phyloP scores from a whole-genome alignment of 495 filamentous ascomycete species.

The Aspergillus affinis region DNA sequence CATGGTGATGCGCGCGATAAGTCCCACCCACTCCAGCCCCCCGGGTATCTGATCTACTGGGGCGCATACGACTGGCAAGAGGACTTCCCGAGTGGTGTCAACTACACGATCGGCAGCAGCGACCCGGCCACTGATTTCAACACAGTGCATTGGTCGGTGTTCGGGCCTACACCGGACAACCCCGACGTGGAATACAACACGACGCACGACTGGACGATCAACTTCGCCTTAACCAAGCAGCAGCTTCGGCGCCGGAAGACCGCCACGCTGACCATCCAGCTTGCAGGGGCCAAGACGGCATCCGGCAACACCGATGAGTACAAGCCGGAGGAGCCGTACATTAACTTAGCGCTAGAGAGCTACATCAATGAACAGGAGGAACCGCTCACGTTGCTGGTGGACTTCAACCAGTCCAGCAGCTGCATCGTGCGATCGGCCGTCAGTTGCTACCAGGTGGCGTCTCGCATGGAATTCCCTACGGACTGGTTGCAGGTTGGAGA shows the following conservation, averaged over 20 bases:
- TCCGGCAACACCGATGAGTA: constrained; percentile 56
- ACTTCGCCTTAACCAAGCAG: constrained; percentile 41
- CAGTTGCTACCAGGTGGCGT: constrained; percentile 55
- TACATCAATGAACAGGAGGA: constrained; percentile 27
- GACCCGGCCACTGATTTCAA: constrained; percentile 47
- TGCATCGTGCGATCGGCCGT: constrained; percentile 55
- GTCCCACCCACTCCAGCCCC: constrained; percentile 46
- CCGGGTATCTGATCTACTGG: constrained; percentile 56
- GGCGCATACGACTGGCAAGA: constrained; percentile 52
- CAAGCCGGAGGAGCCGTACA: constrained; percentile 44
- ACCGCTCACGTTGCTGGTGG: constrained; percentile 26
- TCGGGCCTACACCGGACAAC: constrained; percentile 46
- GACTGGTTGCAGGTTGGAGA: constrained; percentile 41
- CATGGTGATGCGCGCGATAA: constrained; percentile 46
- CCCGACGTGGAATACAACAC: constrained; percentile 35
- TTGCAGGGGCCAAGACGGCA: constrained; percentile 57
- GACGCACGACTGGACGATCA: constrained; percentile 53
- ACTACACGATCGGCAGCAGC: constrained; percentile 51
- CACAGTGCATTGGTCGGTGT: constrained; percentile 56
- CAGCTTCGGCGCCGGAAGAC: constrained; percentile 23
- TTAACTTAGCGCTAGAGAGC: constrained; percentile 41
- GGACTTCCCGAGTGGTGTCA: constrained; percentile 53
- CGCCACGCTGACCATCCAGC: constrained; percentile 55
- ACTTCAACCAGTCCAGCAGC: constrained; percentile 42
- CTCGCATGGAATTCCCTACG: constrained; percentile 50